These are phyloP conservation scores for Tricholoma hemisulphureum DNA, from an alignment of 768 basidiomycete species.

Conservation along the genomic window DNA sequence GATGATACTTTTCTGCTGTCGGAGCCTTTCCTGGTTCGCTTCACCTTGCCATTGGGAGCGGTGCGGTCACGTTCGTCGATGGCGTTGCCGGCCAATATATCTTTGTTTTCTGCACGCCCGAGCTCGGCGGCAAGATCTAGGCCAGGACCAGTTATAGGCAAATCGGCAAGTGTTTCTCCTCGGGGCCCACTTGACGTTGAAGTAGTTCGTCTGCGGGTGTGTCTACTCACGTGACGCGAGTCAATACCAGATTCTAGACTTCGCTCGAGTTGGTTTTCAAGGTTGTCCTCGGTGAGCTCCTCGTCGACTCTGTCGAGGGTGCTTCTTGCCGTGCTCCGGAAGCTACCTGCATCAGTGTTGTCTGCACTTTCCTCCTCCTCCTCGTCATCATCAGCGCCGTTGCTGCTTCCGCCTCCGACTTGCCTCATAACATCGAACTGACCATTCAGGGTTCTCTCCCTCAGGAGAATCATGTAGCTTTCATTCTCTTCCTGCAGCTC, in stretches of 20 bases:
- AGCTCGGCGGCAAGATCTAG: constrained; percentile 90
- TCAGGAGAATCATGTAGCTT: constrained; percentile 89
- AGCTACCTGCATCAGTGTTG: constrained; percentile 51
- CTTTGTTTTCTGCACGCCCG: constrained; percentile 88
- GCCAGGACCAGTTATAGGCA: constrained; percentile 86
- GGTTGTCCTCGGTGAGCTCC: constrained; percentile 43
- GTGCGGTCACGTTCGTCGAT: constrained; percentile 53
- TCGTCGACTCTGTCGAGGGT: constrained; percentile 66
- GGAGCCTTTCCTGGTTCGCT: constrained; percentile 48
- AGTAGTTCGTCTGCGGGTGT: constrained; percentile 48
- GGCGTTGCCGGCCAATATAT: constrained; percentile 58
- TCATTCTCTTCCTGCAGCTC: constrained; percentile 95
- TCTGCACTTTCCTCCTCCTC: constrained; percentile 39
- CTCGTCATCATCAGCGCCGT: constrained; percentile 37
- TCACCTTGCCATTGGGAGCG: constrained; percentile 42
- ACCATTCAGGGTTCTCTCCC: constrained; percentile 89
- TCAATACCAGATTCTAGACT: constrained; percentile 36
- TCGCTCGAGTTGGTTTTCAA: constrained; percentile 39
- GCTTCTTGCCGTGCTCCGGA: constrained; percentile 56
- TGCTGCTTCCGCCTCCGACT: constrained; percentile 48
- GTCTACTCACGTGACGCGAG: constrained; percentile 41
- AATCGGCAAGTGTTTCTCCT: constrained; percentile 82
- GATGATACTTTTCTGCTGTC: constrained; percentile 38
- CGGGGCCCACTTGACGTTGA: constrained; percentile 54
- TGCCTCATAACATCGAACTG: constrained; percentile 77